These are phyloP conservation scores for Ceriops tagal DNA, from an alignment of 345 rosid species.

Conservation along the genomic window DNA sequence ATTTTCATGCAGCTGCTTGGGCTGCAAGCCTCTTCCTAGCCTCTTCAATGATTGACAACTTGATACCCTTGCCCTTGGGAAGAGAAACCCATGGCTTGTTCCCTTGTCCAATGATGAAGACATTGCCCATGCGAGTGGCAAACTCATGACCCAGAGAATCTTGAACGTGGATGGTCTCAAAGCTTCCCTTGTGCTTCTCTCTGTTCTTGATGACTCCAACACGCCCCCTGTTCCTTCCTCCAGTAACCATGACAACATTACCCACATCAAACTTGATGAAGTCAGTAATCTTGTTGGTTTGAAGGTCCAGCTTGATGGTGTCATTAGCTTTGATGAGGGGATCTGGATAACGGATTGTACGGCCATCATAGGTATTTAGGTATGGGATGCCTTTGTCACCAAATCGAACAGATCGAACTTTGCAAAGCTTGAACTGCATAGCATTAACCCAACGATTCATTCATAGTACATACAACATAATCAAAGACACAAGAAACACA, in stretches of 20 bases:
- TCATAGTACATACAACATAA: neutral
- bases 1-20: slow-evolving; percentile 3
- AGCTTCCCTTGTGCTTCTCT: slow-evolving; percentile 42
- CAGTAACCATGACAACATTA: slow-evolving; percentile 63
- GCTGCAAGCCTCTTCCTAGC: slow-evolving; percentile 49
- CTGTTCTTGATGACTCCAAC: slow-evolving; percentile 43
- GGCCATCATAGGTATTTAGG: slow-evolving; percentile 59
- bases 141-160: slow-evolving; percentile 39
- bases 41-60: slow-evolving; percentile 46
- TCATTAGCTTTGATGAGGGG: slow-evolving; percentile 60
- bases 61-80: slow-evolving; percentile 46
- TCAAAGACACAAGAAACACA: neutral
- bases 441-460: neutral
- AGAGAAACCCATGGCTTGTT: slow-evolving; percentile 43
- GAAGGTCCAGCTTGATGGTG: slow-evolving; percentile 56
- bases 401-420: slow-evolving; percentile 57
- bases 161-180: slow-evolving; percentile 37
- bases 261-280: slow-evolving; percentile 63
- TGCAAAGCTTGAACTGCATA: slow-evolving; percentile 51
- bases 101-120: slow-evolving; percentile 37
- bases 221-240: slow-evolving; percentile 60
- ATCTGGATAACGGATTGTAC: slow-evolving; percentile 63
- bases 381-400: slow-evolving; percentile 65
- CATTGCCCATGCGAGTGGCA: slow-evolving; percentile 40
- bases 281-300: slow-evolving; percentile 40